Evolutionary conservation across 768 basidiomycete genomes (phyloP).

Genomic region (Crassisporium funariophilum): DNA sequence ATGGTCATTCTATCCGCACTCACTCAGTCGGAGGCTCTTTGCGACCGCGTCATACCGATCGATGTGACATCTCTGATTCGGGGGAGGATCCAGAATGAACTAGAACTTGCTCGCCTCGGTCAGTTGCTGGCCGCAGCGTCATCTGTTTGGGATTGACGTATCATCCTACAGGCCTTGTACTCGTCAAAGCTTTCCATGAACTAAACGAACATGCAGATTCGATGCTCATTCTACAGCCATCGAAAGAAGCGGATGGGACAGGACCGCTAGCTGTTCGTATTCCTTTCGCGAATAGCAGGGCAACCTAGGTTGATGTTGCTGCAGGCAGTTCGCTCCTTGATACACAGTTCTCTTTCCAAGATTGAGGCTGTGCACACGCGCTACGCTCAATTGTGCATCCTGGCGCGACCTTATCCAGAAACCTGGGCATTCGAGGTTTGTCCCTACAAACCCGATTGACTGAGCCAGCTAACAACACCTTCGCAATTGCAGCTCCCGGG

Average conservation of each 20-base stretch:
- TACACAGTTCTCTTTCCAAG: conserved; percentile 20
- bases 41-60: conserved; percentile 25
- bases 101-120: conserved; percentile 23
- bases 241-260: conserved; percentile 15
- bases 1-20: conserved; percentile 28
- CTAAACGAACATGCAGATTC: conserved; percentile 18
- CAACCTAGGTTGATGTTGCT: neutral
- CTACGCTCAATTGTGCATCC: too few relatives aligned
- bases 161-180: conserved; percentile 16
- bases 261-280: conserved; percentile 24
- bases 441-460: too few relatives aligned
- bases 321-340: conserved; percentile 22
- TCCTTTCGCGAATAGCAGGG: neutral
- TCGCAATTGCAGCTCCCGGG: conserved; percentile 27
- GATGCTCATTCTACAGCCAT: conserved; percentile 17
- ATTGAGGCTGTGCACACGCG: conserved; percentile 22
- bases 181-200: conserved; percentile 25
- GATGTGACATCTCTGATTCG: conserved; percentile 26
- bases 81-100: conserved; percentile 23
- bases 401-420: conserved; percentile 5
- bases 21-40: conserved; percentile 25
- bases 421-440: conserved; percentile 17
- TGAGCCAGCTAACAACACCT: too few relatives aligned
- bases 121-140: conserved; percentile 1
- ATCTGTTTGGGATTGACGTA: neutral